Percentiles rank a stretch among this genome's conserved stretches.
phyloP scores from a whole-genome alignment of 2,329 filamentous ascomycete genomes.

The Ceratocystis colombiana region DNA sequence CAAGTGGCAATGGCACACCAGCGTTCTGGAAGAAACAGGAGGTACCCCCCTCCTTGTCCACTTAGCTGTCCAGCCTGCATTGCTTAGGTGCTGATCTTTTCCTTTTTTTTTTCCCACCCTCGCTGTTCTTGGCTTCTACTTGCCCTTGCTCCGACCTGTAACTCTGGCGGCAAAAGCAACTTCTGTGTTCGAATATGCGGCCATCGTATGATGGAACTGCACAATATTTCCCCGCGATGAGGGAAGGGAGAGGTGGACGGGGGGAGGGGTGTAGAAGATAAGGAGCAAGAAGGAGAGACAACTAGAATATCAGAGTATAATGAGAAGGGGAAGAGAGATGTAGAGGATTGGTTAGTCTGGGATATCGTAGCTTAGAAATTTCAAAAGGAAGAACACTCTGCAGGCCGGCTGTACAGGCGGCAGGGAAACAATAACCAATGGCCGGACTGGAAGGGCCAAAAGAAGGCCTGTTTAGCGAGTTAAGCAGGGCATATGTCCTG shows the following conservation, averaged over 20 bases:
- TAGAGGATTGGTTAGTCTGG: not conserved
- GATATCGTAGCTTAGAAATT: not conserved
- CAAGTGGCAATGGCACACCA: not conserved
- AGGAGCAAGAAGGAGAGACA: not conserved
- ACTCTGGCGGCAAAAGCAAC: conserved; percentile 13
- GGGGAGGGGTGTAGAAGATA: not conserved
- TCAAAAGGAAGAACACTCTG: not conserved
- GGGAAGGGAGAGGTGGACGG: not conserved
- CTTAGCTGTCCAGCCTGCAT: too few relatives aligned
- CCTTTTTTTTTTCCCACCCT: not conserved
- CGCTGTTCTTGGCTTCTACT: not conserved
- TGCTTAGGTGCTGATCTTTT: not conserved
- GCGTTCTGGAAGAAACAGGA: conserved; percentile 1
- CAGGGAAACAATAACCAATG: not conserved
- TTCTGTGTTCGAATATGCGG: conserved; percentile 8
- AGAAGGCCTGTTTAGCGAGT: conserved; percentile 3
- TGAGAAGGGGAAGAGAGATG: not conserved
- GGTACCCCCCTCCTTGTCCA: not conserved
- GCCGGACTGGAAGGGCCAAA: not conserved
- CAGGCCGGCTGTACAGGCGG: not conserved
- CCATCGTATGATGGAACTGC: conserved; percentile 13
- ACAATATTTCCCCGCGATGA: conserved; percentile 5
- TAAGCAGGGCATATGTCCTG: not conserved
- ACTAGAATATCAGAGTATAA: not conserved
- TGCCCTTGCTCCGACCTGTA: not conserved